These are phyloP conservation scores for Lophium mytilinum DNA, from an alignment of 495 filamentous ascomycete genomes.

Conservation along the genomic window DNA sequence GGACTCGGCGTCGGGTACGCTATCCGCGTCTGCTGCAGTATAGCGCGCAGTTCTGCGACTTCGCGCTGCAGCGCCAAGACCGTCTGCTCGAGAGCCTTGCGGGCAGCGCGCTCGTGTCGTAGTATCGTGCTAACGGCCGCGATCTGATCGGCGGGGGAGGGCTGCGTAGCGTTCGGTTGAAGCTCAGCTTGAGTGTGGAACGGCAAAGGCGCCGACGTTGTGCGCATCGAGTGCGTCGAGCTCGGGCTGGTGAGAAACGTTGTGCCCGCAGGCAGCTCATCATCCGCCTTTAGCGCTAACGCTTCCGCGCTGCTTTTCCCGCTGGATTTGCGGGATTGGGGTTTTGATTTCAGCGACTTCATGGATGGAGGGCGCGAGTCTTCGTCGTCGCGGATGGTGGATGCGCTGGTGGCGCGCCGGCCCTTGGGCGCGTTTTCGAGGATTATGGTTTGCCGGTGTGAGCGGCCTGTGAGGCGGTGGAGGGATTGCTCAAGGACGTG, in stretches of 20 bases:
- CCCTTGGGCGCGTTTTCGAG: constrained; percentile 26
- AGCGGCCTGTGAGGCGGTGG: constrained; percentile 18
- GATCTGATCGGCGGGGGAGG: constrained; percentile 6
- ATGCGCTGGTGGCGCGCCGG: constrained; percentile 11
- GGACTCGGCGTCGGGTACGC: constrained; percentile 21
- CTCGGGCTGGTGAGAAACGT: background rate
- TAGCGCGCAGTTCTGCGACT: constrained; percentile 10
- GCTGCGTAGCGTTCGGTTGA: background rate
- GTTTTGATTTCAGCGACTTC: background rate
- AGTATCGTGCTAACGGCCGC: constrained; percentile 5
- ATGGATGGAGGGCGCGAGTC: background rate
- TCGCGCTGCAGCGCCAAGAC: constrained; percentile 17
- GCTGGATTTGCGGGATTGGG: background rate
- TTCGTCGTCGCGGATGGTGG: constrained; percentile 1
- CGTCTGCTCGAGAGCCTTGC: constrained; percentile 17
- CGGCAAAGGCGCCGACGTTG: background rate
- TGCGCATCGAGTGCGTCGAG: background rate
- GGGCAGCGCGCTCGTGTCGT: constrained; percentile 16
- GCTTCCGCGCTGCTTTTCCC: background rate
- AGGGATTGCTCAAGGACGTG: constrained; percentile 11
- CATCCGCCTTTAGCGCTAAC: background rate
- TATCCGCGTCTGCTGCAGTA: background rate
- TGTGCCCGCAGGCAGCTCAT: no score
- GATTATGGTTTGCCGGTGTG: constrained; percentile 25
- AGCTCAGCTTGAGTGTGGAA: no score